phyloP scores from a whole-genome alignment of 1,139 yeast species.

The Candida tetrigidarum region DNA sequence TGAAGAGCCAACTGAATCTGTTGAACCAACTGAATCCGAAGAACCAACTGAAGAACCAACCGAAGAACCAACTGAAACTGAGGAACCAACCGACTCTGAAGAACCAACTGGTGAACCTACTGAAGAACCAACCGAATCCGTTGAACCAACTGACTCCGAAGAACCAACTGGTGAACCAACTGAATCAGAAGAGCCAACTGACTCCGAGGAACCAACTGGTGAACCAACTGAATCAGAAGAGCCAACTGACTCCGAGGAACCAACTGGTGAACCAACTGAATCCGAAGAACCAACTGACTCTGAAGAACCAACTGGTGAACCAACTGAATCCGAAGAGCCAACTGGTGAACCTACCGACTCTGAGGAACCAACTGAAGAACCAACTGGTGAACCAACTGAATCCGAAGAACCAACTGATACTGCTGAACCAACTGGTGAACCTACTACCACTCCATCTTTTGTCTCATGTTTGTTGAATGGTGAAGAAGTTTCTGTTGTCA shows the following conservation, averaged over 20 bases:
- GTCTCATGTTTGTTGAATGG: slow-evolving; percentile 47
- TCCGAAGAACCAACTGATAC: slow-evolving; percentile 1
- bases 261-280: not conserved
- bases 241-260: not conserved
- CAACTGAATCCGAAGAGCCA: slow-evolving; percentile 11
- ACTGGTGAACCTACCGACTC: slow-evolving; percentile 1
- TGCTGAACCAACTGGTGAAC: not conserved
- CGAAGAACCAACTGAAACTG: slow-evolving; percentile 2
- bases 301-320: slow-evolving; percentile 16
- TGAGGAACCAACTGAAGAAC: not conserved
- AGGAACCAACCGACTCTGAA: not conserved
- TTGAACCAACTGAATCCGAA: not conserved
- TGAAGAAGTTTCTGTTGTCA: slow-evolving; percentile 36
- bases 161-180: not conserved
- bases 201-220: not conserved
- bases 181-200: not conserved
- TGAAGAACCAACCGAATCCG: slow-evolving; percentile 10
- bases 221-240: not conserved
- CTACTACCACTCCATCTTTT: slow-evolving; percentile 1
- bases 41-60: slow-evolving; percentile 4
- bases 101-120: slow-evolving; percentile 15
- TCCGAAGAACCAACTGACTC: not conserved
- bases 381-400: not conserved
- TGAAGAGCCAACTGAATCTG: not conserved
- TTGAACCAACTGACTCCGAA: slow-evolving; percentile 9